These are phyloP conservation scores for Thinopyrum elongatum DNA, from an alignment of 176 grass and related monocot species.

Conservation along the genomic window DNA sequence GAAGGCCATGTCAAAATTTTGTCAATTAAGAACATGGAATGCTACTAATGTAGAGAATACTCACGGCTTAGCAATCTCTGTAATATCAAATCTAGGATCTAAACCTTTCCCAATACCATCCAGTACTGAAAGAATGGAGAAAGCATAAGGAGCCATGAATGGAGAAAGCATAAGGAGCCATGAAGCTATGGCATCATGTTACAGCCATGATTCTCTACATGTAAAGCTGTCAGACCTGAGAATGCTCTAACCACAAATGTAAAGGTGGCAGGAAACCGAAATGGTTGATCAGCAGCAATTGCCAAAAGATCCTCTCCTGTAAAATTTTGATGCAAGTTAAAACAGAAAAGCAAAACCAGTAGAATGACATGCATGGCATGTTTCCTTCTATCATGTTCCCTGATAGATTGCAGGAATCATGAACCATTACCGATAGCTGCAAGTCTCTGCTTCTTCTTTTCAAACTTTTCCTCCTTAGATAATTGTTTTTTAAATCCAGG, in stretches of 20 bases:
- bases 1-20: neutral
- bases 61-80: constrained; percentile 99
- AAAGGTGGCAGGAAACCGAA: constrained; percentile 97
- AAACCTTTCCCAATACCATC: constrained; percentile 99
- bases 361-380: constrained; percentile 14
- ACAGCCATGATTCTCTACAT: constrained; percentile 18
- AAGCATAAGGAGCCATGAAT: neutral
- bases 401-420: constrained; percentile 1
- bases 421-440: constrained; percentile 82
- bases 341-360: constrained; percentile 22
- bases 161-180: constrained; percentile 27
- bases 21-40: constrained; percentile 16
- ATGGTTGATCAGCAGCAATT: constrained; percentile 98
- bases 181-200: constrained; percentile 5
- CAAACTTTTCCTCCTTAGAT: constrained; percentile 76
- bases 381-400: constrained; percentile 15
- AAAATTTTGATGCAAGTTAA: constrained; percentile 30
- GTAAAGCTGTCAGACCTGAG: constrained; percentile 60
- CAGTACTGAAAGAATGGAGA: constrained; percentile 55
- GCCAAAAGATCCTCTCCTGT: constrained; percentile 96
- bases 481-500: constrained; percentile 87
- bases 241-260: constrained; percentile 99
- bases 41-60: constrained; percentile 36
- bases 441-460: constrained; percentile 97
- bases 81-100: constrained; percentile 98